Conservation (phyloP, 306 rosid genomes). For the Arachis hypogaea region DNA sequence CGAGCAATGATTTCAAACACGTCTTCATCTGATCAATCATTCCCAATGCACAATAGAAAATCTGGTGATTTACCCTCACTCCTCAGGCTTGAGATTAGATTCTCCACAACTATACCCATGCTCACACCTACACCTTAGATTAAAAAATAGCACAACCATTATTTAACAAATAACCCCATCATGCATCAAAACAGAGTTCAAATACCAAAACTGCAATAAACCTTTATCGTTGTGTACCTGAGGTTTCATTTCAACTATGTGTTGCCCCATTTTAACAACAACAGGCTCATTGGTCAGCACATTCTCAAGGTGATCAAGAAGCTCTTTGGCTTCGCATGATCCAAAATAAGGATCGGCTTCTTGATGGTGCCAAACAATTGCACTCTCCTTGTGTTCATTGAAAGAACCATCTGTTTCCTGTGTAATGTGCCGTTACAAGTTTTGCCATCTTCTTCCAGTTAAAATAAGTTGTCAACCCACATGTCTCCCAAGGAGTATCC, state of each 20-base stretch:
- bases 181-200: too few relatives aligned
- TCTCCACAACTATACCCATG: constrained; percentile 70
- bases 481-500: constrained; percentile 59
- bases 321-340: constrained; percentile 71
- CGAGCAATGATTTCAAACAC: constrained; percentile 63
- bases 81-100: constrained; percentile 56
- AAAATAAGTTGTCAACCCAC: constrained; percentile 48
- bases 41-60: constrained; percentile 74
- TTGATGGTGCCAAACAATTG: constrained; percentile 75
- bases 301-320: constrained; percentile 73
- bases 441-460: constrained; percentile 62
- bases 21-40: constrained; percentile 74
- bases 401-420: constrained; percentile 82
- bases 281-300: constrained; percentile 64
- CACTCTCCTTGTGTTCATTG: constrained; percentile 73
- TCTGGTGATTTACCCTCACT: constrained; percentile 57
- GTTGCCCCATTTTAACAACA: constrained; percentile 66
- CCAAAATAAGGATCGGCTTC: constrained; percentile 68
- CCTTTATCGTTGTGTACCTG: constrained; percentile 49
- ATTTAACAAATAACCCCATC: background rate
- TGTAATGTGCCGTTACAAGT: constrained; percentile 72
- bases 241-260: constrained; percentile 77
- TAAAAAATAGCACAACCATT: background rate
- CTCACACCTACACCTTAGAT: constrained; percentile 57
- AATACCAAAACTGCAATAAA: background rate